Evolutionary conservation across 352 stramenopile genomes (phyloP).

Genomic region (Aphanomyces stellatus): DNA sequence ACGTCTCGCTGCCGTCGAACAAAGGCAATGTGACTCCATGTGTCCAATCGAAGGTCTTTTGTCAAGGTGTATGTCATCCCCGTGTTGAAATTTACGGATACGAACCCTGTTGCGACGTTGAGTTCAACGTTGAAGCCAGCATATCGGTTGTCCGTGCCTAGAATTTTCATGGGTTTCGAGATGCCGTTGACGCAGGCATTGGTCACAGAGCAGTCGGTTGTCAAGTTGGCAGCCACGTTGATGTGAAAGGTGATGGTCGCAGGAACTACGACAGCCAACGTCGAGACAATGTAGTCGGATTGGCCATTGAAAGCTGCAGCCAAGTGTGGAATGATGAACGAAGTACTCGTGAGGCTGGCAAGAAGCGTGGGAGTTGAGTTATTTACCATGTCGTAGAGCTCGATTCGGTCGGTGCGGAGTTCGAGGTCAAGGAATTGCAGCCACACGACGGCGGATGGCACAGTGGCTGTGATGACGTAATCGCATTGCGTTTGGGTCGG

Average conservation of each 20-base stretch:
- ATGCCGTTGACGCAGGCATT: not conserved
- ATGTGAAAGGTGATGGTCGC: slow-evolving; percentile 1
- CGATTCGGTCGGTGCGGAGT: not conserved
- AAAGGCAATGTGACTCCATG: slow-evolving; percentile 7
- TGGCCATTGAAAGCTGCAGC: not conserved
- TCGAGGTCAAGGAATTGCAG: slow-evolving; percentile 7
- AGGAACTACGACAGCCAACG: not conserved
- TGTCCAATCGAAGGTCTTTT: not conserved
- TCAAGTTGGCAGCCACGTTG: not conserved
- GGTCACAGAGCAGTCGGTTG: slow-evolving; percentile 9
- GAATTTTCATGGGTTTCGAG: slow-evolving; percentile 11
- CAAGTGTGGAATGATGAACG: not conserved
- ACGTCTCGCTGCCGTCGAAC: not conserved
- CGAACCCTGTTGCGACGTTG: slow-evolving; percentile 1
- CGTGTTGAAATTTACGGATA: not conserved
- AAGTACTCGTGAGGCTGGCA: not conserved
- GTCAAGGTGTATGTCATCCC: not conserved
- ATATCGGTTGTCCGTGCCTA: not conserved
- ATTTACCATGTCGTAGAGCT: slow-evolving; percentile 4
- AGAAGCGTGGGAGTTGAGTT: not conserved
- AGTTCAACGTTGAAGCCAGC: slow-evolving; percentile 5
- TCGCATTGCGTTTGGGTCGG: not conserved
- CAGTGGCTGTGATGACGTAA: not conserved
- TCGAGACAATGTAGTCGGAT: slow-evolving; percentile 5
- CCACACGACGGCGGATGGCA: not conserved